A percentile compares a stretch with the other conserved stretches of the same genome.
Conservation (phyloP, 352 stramenopile species). For the Pythium aphanidermatum region DNA sequence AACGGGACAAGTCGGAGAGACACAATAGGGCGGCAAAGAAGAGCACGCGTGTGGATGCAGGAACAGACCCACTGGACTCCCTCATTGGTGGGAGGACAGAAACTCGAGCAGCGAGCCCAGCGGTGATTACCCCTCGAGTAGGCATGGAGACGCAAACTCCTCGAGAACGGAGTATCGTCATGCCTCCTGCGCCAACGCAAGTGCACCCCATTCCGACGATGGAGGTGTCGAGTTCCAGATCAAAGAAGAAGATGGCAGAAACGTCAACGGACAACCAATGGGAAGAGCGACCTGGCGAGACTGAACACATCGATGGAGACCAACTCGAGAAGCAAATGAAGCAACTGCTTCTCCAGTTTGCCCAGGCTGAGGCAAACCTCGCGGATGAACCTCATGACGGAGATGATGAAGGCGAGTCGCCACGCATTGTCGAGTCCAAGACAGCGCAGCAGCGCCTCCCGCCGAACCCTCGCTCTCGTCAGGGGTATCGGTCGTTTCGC, state of each 20-base stretch:
- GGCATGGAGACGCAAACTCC: constrained; percentile 51
- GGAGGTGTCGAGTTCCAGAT: no score
- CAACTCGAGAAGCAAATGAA: constrained; percentile 57
- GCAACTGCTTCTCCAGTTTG: constrained; percentile 32
- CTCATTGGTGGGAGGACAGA: constrained; percentile 20
- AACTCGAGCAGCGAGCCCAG: neutral
- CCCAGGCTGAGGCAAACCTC: constrained; percentile 1
- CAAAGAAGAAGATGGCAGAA: neutral
- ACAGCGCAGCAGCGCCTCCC: constrained; percentile 41
- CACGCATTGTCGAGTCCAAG: constrained; percentile 36
- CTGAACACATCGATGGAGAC: constrained; percentile 25
- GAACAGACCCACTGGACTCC: constrained; percentile 53
- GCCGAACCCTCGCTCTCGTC: constrained; percentile 34
- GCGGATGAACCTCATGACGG: constrained; percentile 19
- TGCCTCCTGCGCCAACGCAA: constrained; percentile 29
- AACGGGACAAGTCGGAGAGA: no score
- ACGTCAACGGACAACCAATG: constrained; percentile 11
- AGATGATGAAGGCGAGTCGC: constrained; percentile 28
- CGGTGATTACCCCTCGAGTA: constrained; percentile 6
- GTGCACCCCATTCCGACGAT: constrained; percentile 15
- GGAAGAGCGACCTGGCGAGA: neutral
- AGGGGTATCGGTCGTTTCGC: constrained; percentile 49
- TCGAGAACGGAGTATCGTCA: constrained; percentile 3
- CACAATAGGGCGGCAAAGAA: neutral
- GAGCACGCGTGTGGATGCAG: constrained; percentile 25